Conservation (phyloP, 345 rosid genomes). For the Pugionium dolabratum region DNA sequence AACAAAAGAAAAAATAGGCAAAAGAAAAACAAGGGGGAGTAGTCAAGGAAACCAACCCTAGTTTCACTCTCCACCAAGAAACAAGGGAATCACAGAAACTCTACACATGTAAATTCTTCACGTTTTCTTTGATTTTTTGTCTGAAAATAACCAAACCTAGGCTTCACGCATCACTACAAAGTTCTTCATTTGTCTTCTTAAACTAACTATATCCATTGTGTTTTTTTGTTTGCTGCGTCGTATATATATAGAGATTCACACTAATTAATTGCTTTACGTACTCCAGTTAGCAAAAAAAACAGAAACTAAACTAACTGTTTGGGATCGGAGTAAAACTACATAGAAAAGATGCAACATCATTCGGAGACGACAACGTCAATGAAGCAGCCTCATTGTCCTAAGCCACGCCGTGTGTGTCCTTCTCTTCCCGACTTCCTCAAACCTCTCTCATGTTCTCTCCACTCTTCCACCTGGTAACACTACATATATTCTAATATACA, state of each 20-base stretch:
- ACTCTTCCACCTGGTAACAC: conserved; percentile 40
- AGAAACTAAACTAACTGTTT: not conserved
- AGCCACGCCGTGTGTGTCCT: conserved; percentile 63
- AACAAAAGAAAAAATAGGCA: conserved; percentile 1
- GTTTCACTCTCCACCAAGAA: conserved; percentile 51
- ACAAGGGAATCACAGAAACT: conserved; percentile 19
- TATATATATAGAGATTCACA: too few relatives aligned
- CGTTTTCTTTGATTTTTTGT: conserved; percentile 12
- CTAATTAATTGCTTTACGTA: not conserved
- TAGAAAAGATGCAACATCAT: conserved; percentile 50
- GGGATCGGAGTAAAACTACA: not conserved
- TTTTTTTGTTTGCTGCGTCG: not conserved
- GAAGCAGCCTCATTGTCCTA: conserved; percentile 61
- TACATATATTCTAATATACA: too few relatives aligned
- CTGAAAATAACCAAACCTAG: not conserved
- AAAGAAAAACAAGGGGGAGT: conserved; percentile 19
- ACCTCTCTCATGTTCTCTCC: conserved; percentile 57
- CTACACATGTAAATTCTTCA: conserved; percentile 25
- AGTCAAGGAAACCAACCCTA: conserved; percentile 52
- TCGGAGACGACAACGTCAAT: conserved; percentile 31
- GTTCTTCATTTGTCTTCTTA: not conserved
- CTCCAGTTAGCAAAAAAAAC: conserved; percentile 6
- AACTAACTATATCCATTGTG: too few relatives aligned
- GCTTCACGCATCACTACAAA: conserved; percentile 36
- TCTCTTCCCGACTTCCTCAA: conserved; percentile 63